A percentile compares a stretch with the other conserved stretches of the same genome.
phyloP scores from a whole-genome alignment of 257 asterid genomes.

The Solanum raphanifolium region DNA sequence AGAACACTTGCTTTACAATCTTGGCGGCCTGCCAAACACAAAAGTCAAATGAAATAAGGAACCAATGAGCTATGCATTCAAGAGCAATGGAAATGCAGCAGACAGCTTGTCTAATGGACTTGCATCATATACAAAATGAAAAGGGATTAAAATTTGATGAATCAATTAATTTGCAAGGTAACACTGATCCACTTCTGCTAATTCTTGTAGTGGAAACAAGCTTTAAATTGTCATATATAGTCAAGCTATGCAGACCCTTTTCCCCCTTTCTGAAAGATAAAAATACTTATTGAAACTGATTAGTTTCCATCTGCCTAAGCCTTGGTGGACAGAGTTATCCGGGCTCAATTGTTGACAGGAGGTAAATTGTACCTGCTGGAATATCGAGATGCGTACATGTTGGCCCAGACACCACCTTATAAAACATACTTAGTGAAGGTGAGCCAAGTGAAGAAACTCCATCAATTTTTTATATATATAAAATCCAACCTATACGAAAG shows the following conservation, averaged over 20 bases:
- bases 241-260: neutral
- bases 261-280: neutral
- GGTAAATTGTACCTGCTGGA: neutral
- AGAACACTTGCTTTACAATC: constrained; percentile 79
- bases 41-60: neutral
- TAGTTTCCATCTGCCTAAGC: neutral
- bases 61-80: neutral
- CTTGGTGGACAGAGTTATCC: neutral
- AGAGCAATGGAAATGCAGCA: neutral
- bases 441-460: neutral
- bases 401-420: neutral
- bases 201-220: neutral
- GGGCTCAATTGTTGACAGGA: neutral
- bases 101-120: neutral
- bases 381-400: neutral
- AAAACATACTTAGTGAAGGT: neutral
- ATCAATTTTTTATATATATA: neutral
- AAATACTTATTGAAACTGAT: neutral
- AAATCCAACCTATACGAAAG: neutral
- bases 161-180: neutral
- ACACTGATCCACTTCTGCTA: neutral
- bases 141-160: neutral
- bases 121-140: neutral
- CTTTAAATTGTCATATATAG: neutral
- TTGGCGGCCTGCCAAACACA: constrained; percentile 69